A percentile compares a stretch with the other conserved stretches of the same genome.
These are phyloP conservation scores for Selaginella tamariscina DNA, from an alignment of 75 land plant genomes.

Conservation along the genomic window DNA sequence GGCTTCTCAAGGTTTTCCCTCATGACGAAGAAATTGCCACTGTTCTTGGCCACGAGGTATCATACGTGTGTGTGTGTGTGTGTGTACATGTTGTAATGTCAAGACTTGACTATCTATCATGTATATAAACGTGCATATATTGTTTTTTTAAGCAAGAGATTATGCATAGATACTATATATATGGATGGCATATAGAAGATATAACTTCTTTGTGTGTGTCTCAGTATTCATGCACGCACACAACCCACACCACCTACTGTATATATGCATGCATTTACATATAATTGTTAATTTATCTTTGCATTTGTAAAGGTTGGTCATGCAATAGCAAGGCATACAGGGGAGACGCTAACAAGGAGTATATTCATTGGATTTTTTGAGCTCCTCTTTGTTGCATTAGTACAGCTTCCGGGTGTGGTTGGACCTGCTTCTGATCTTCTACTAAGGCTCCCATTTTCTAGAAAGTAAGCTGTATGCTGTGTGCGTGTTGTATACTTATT, in stretches of 20 bases:
- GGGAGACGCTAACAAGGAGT: constrained; percentile 71
- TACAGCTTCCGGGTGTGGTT: constrained; percentile 59
- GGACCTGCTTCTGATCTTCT: constrained; percentile 59
- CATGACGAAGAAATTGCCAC: constrained; percentile 84
- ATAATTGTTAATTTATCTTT: not conserved
- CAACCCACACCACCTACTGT: too few species aligned
- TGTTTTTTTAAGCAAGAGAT: too few species aligned
- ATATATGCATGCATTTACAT: too few species aligned
- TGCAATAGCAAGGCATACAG: constrained; percentile 80
- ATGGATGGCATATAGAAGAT: too few species aligned
- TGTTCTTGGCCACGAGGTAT: constrained; percentile 90
- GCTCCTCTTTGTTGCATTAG: constrained; percentile 55
- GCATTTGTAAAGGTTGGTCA: constrained; percentile 58
- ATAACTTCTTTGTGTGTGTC: too few species aligned
- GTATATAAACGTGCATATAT: too few species aligned
- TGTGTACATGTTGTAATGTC: too few species aligned
- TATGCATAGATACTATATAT: too few species aligned
- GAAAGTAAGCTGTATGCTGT: constrained; percentile 40
- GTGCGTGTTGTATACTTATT: not conserved
- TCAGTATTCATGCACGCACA: too few species aligned
- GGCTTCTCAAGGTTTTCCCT: constrained; percentile 58
- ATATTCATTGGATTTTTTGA: constrained; percentile 65
- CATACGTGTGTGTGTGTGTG: too few species aligned
- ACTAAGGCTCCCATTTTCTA: constrained; percentile 78
- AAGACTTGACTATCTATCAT: too few species aligned